Evolutionary conservation across 2,329 filamentous ascomycete species (phyloP).

Genomic region (Emergomyces africanus): DNA sequence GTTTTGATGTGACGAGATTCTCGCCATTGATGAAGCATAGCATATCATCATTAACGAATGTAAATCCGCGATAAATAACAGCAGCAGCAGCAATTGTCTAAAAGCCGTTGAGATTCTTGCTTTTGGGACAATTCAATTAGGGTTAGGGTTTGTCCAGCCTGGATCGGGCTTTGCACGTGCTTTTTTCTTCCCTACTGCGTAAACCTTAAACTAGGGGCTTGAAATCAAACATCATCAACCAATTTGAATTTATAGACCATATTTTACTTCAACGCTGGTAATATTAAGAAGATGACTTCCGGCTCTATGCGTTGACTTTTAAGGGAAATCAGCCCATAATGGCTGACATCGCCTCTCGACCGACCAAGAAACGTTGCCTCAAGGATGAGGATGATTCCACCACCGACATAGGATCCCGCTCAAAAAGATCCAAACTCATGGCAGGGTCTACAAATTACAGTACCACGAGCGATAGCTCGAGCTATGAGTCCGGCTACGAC

Average conservation of each 20-base stretch:
- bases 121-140: background rate
- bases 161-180: conserved; percentile 1
- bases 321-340: background rate
- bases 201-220: background rate
- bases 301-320: background rate
- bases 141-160: background rate
- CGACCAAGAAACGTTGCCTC: conserved; percentile 3
- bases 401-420: background rate
- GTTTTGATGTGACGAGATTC: background rate
- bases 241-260: background rate
- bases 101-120: background rate
- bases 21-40: background rate
- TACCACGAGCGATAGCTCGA: background rate
- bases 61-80: background rate
- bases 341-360: background rate
- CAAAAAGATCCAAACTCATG: background rate
- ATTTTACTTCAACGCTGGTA: background rate
- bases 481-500: background rate
- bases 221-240: background rate
- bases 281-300: background rate
- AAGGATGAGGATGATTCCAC: background rate
- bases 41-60: background rate
- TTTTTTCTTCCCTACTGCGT: background rate
- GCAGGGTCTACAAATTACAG: background rate
- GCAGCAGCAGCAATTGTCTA: background rate